phyloP scores from a whole-genome alignment of 2,329 filamentous ascomycete species.

The Daldinia sp. region DNA sequence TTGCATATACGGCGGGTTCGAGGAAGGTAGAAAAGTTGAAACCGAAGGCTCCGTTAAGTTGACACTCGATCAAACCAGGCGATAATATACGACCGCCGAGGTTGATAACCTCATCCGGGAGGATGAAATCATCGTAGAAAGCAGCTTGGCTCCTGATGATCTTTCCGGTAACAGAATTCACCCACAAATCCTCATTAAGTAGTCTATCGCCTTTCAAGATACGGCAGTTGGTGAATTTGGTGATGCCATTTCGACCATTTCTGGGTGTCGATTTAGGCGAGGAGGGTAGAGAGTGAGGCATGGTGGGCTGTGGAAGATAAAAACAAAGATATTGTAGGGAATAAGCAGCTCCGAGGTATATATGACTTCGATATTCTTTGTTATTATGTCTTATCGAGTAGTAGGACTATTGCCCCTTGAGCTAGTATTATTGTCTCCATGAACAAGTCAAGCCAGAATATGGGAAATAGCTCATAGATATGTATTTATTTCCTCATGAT shows the following conservation, averaged over 20 bases:
- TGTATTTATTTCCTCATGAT: conserved; percentile 38
- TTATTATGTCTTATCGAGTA: conserved; percentile 46
- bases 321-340: conserved; percentile 2
- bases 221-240: conserved; percentile 89
- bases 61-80: conserved; percentile 88
- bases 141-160: conserved; percentile 75
- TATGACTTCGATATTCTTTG: conserved; percentile 6
- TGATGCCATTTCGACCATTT: conserved; percentile 64
- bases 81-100: conserved; percentile 83
- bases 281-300: conserved; percentile 47
- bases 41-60: conserved; percentile 91
- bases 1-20: conserved; percentile 72
- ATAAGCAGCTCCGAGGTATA: too few species aligned
- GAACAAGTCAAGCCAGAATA: conserved; percentile 36
- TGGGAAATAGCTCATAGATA: conserved; percentile 40
- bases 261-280: conserved; percentile 58
- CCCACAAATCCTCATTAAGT: conserved; percentile 84
- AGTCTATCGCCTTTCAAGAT: conserved; percentile 73
- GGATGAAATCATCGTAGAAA: conserved; percentile 72
- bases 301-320: conserved; percentile 9
- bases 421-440: conserved; percentile 46
- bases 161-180: conserved; percentile 81
- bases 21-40: conserved; percentile 89
- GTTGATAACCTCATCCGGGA: conserved; percentile 79
- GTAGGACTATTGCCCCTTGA: conserved; percentile 43